Evolutionary conservation across 139 green algal species (phyloP).

Genomic region (Micractinium sp.): DNA sequence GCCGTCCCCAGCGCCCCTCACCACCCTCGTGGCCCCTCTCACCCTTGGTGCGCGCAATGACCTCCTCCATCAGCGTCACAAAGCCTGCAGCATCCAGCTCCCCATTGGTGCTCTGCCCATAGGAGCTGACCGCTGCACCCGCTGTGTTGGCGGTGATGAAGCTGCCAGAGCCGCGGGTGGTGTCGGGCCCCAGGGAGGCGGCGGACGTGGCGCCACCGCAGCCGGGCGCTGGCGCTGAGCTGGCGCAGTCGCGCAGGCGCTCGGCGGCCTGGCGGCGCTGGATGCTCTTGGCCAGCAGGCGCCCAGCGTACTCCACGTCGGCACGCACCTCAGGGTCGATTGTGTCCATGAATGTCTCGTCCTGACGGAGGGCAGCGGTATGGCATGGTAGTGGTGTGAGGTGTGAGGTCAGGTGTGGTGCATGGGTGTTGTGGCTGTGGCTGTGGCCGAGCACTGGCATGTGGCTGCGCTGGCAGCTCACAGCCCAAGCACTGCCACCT

Average conservation of each 20-base stretch:
- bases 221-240: background rate
- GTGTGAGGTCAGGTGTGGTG: background rate
- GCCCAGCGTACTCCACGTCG: conserved; percentile 66
- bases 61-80: conserved; percentile 68
- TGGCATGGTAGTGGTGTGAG: background rate
- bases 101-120: conserved; percentile 6
- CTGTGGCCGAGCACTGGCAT: background rate
- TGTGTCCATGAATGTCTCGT: conserved; percentile 69
- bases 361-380: conserved; percentile 29
- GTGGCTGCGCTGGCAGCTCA: too few species aligned
- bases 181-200: too few species aligned
- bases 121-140: background rate
- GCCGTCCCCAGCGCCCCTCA: background rate
- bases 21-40: background rate
- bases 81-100: conserved; percentile 50
- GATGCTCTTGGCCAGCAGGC: conserved; percentile 24
- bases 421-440: background rate
- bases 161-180: background rate
- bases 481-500: background rate
- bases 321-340: conserved; percentile 67
- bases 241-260: conserved; percentile 37
- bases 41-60: conserved; percentile 47
- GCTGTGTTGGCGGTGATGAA: background rate
- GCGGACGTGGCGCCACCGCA: background rate
- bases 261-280: conserved; percentile 2